These are phyloP conservation scores for Kodamaea plutei DNA, from an alignment of 1,139 yeast genomes.

Conservation along the genomic window DNA sequence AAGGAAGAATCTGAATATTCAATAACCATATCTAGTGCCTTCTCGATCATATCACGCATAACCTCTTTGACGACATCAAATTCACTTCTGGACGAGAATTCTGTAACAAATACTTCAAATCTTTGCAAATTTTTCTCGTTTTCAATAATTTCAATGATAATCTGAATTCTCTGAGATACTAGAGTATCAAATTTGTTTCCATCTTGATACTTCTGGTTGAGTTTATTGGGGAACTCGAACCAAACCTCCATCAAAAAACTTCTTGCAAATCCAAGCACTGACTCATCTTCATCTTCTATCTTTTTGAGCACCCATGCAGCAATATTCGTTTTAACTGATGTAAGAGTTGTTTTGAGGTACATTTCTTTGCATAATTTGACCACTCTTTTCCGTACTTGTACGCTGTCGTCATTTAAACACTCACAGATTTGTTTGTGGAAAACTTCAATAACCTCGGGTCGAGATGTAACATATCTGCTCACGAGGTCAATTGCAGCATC, in stretches of 20 bases:
- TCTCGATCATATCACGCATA: constrained; percentile 20
- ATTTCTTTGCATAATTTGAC: constrained; percentile 49
- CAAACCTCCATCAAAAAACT: constrained; percentile 39
- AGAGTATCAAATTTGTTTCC: too few species aligned
- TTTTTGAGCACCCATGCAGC: constrained; percentile 50
- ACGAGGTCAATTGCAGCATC: constrained; percentile 73
- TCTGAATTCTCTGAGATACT: constrained; percentile 15
- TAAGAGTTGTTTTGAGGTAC: constrained; percentile 33
- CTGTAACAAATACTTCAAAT: constrained; percentile 43
- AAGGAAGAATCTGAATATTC: constrained; percentile 15
- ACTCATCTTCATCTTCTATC: constrained; percentile 68
- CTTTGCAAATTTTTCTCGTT: constrained; percentile 33
- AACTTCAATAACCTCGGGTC: constrained; percentile 42
- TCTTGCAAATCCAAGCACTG: constrained; percentile 45
- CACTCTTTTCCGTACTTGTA: constrained; percentile 62
- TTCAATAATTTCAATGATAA: constrained; percentile 35
- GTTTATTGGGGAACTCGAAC: constrained; percentile 33
- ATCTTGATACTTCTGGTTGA: too few species aligned
- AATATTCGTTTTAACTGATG: constrained; percentile 37
- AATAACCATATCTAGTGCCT: constrained; percentile 23
- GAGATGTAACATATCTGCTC: constrained; percentile 43
- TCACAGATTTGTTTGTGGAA: constrained; percentile 50
- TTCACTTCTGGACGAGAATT: constrained; percentile 30
- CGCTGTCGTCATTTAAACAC: constrained; percentile 55
- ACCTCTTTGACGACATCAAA: constrained; percentile 14